Evolutionary conservation across 78 protist genomes (phyloP), one percentile per base, ranked within the genome.

Genomic region (Dictyostelium intermedium): DNA sequence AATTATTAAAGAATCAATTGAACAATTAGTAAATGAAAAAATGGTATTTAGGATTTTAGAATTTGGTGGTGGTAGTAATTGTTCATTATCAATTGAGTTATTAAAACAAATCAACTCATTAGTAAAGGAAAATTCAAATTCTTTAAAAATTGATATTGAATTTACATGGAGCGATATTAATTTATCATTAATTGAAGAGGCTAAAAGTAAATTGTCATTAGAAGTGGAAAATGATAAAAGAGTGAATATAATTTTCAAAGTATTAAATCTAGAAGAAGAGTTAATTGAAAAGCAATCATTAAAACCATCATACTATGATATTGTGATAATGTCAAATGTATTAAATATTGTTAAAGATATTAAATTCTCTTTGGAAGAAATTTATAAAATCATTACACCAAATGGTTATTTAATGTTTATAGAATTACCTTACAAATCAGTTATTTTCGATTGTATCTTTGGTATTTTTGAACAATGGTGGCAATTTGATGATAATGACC

Each of bases 401-500:
- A 74, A 53, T 35, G 91, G 91, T 10, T 53, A 79, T 56, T 35
- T 85, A 13, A 2, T 85, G 6, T 85, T 85, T 32, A 56, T 74
- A 8, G 91, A 85, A 20, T 70, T 66, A 30, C 30, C 83, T 0
- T 14, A 34, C 8, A 72, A 74, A 14, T 25, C 45, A 4, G 35
- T 30, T 5, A 39, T 85, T 43, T 63, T 14, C 35, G 91, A 85
- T 56, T 47, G 45, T 85, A 41, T 85, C 3, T 85, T 85, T 74
- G 91, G 91, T 56, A 23, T 63, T 4, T 85, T 85, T 50, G 39
- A 43, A 32, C 83, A 72, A 74, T 85, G 91, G 91, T 85, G 83
- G 83, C 45, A 74, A 23, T 85, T 53, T 73, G 25, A 73, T 30
- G 80, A 73, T 35, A 27, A 13, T 37, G 47, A 73, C 8, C 32